Evolutionary conservation across 1,139 yeast species (phyloP).

Genomic region (Lodderomyces metapsilosis): DNA sequence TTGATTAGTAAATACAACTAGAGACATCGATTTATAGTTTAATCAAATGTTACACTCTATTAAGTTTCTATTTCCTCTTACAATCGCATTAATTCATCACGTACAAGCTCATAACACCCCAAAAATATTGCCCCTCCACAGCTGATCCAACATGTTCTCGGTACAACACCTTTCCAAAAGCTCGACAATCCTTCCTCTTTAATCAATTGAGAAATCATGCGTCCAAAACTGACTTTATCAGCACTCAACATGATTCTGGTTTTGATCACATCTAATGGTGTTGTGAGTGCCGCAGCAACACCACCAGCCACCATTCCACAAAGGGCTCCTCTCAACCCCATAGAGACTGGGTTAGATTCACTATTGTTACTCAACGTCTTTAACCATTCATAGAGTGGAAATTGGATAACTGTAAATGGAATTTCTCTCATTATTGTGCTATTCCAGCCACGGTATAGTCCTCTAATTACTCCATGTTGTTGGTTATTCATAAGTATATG

Average conservation of each 20-base stretch:
- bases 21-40: too few species aligned
- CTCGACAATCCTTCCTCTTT: constrained; percentile 67
- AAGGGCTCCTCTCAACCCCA: constrained; percentile 70
- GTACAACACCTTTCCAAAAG: constrained; percentile 83
- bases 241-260: constrained; percentile 83
- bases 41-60: too few species aligned
- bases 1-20: constrained; percentile 50
- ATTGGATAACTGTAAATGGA: constrained; percentile 93
- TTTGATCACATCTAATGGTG: constrained; percentile 90
- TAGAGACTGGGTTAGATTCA: constrained; percentile 22
- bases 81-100: constrained; percentile 12
- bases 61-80: neutral
- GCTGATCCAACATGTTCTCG: constrained; percentile 95
- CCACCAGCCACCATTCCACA: constrained; percentile 97
- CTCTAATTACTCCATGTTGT: constrained; percentile 64
- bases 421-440: constrained; percentile 92
- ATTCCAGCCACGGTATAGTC: constrained; percentile 89
- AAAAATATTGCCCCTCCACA: constrained; percentile 97
- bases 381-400: constrained; percentile 85
- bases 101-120: constrained; percentile 86
- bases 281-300: constrained; percentile 88
- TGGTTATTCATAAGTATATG: constrained; percentile 48
- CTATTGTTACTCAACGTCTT: constrained; percentile 29
- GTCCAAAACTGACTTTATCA: constrained; percentile 43
- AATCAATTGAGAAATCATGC: constrained; percentile 47